phyloP scores from a whole-genome alignment of 148 eudicot genomes.

The Dysphania ambrosioides region DNA sequence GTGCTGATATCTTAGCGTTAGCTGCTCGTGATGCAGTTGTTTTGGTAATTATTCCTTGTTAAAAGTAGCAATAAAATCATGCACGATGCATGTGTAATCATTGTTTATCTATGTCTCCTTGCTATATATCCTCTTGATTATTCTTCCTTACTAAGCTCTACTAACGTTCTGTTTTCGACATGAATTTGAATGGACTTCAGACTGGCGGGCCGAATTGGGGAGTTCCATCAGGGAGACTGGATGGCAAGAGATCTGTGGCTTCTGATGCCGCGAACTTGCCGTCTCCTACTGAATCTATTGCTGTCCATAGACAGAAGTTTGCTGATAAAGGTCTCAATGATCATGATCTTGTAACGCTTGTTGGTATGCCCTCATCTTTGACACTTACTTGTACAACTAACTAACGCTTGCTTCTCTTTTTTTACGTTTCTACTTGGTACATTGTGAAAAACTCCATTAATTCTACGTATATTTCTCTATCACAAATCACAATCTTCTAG shows the following conservation, averaged over 20 bases:
- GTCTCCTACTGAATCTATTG: slow-evolving; percentile 55
- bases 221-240: slow-evolving; percentile 79
- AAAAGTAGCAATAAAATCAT: neutral
- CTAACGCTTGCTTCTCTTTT: too few relatives aligned
- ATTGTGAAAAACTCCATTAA: too few relatives aligned
- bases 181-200: slow-evolving; percentile 28
- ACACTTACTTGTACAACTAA: neutral
- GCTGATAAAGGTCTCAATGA: slow-evolving; percentile 72
- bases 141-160: too few relatives aligned
- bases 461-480: too few relatives aligned
- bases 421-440: too few relatives aligned
- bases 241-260: slow-evolving; percentile 53
- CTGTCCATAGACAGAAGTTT: slow-evolving; percentile 64
- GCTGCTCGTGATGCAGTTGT: slow-evolving; percentile 79
- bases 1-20: slow-evolving; percentile 78
- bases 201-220: slow-evolving; percentile 72
- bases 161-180: slow-evolving; percentile 5
- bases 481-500: too few relatives aligned
- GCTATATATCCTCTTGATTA: neutral
- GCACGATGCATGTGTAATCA: neutral
- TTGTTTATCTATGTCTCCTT: too few relatives aligned
- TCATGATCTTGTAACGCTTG: slow-evolving; percentile 72
- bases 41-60: slow-evolving; percentile 40
- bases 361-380: slow-evolving; percentile 37
- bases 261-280: slow-evolving; percentile 53